Evolutionary conservation across 2,329 filamentous ascomycete species (phyloP).

Genomic region (Colletotrichum sp.): DNA sequence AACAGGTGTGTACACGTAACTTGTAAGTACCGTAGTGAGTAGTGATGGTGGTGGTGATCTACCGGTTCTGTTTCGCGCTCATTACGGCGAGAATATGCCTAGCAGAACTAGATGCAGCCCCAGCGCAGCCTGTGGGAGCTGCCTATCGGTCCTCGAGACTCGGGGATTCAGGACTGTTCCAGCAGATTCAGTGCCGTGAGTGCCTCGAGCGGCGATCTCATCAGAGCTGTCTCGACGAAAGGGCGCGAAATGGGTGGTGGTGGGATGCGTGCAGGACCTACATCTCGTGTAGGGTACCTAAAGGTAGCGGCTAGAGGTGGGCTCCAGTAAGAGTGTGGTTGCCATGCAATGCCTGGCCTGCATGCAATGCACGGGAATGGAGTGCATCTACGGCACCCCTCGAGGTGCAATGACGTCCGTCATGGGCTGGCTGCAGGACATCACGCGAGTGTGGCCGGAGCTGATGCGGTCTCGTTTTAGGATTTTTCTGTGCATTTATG

Average conservation of each 20-base stretch:
- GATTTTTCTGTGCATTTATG: not conserved
- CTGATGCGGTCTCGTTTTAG: not conserved
- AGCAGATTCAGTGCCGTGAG: not conserved
- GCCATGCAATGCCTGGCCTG: conserved; percentile 2
- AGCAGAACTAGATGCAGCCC: not conserved
- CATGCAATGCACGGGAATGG: conserved; percentile 19
- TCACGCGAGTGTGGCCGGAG: conserved; percentile 10
- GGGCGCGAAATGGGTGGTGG: not conserved
- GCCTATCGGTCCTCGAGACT: not conserved
- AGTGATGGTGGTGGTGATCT: not conserved
- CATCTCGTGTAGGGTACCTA: not conserved
- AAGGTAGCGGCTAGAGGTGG: not conserved
- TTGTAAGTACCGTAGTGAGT: not conserved
- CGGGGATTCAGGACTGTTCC: not conserved
- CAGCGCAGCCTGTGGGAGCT: not conserved
- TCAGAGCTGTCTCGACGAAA: not conserved
- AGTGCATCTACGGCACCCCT: conserved; percentile 9
- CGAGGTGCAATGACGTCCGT: conserved; percentile 14
- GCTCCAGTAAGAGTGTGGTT: not conserved
- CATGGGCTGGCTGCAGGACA: conserved; percentile 9
- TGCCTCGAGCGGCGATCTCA: not conserved
- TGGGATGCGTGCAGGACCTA: not conserved
- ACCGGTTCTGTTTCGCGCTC: not conserved
- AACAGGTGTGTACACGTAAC: not conserved
- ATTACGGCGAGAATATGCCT: not conserved